phyloP scores from a whole-genome alignment of 352 stramenopile genomes.

The Globisporangium rhizosaccharum region DNA sequence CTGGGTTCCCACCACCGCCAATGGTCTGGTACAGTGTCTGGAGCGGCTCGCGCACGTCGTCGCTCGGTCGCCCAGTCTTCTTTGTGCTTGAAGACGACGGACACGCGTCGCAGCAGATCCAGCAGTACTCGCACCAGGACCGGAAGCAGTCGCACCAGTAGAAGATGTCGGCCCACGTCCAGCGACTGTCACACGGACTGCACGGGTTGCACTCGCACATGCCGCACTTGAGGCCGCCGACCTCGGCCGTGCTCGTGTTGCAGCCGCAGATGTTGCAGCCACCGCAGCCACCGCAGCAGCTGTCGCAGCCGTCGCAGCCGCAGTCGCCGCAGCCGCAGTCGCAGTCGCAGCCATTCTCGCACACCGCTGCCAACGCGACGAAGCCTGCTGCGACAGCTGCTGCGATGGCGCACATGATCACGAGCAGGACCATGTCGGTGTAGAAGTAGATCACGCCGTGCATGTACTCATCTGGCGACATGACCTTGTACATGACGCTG shows the following conservation, averaged over 20 bases:
- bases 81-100: no score
- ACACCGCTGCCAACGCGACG: neutral
- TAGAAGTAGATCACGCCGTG: conserved; percentile 66
- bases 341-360: neutral
- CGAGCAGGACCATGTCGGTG: conserved; percentile 50
- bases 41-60: no score
- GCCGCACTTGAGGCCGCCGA: no score
- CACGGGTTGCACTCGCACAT: no score
- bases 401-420: conserved; percentile 27
- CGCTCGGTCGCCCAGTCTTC: no score
- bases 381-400: conserved; percentile 19
- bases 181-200: no score
- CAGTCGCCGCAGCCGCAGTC: neutral
- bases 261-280: neutral
- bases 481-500: conserved; percentile 46
- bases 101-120: no score
- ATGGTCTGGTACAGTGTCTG: neutral
- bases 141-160: no score
- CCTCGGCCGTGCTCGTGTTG: neutral
- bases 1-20: no score
- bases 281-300: neutral
- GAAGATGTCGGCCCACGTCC: no score
- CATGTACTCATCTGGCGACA: conserved; percentile 64
- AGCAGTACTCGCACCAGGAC: no score
- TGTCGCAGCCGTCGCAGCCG: neutral